Evolutionary conservation across 768 basidiomycete species (phyloP).

Genomic region (Boletus pseudo-olivaceus): DNA sequence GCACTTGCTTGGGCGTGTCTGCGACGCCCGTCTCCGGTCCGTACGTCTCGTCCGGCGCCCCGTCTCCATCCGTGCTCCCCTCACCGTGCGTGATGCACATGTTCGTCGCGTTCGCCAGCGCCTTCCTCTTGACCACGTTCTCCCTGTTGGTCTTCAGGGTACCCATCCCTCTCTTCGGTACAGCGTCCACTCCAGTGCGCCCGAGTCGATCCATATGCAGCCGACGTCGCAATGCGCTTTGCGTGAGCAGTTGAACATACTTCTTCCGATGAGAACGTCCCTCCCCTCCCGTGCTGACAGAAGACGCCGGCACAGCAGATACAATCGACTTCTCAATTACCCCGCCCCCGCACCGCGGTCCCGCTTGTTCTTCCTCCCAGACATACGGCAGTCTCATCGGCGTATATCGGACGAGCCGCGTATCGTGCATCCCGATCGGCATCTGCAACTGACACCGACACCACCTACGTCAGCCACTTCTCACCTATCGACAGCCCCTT

Average conservation of each 20-base stretch:
- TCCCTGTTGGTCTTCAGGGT: not conserved
- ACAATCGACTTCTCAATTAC: not conserved
- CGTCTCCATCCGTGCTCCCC: not conserved
- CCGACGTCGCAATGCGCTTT: slow-evolving; percentile 20
- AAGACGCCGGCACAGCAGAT: not conserved
- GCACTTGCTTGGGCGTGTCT: slow-evolving; percentile 10
- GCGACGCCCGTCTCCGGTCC: not conserved
- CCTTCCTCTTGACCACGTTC: slow-evolving; percentile 8
- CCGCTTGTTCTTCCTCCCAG: slow-evolving; percentile 14
- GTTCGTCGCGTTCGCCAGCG: slow-evolving; percentile 17
- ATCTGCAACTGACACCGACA: slow-evolving; percentile 7
- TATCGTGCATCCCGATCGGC: slow-evolving; percentile 14
- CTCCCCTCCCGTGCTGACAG: not conserved
- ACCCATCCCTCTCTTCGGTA: not conserved
- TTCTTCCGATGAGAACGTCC: slow-evolving; percentile 9
- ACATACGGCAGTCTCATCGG: slow-evolving; percentile 13
- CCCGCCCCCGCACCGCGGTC: not conserved
- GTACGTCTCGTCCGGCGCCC: not conserved
- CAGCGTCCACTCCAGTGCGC: not conserved
- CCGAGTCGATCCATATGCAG: slow-evolving; percentile 7
- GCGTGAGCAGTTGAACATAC: slow-evolving; percentile 20
- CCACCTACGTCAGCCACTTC: slow-evolving; percentile 1
- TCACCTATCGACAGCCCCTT: not conserved
- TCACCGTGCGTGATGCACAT: not conserved
- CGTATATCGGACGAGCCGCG: slow-evolving; percentile 15